Evolutionary conservation across 1,284 basidiomycete species (phyloP), one percentile per base, ranked within the genome.

Genomic region (Ustilago lituana): DNA sequence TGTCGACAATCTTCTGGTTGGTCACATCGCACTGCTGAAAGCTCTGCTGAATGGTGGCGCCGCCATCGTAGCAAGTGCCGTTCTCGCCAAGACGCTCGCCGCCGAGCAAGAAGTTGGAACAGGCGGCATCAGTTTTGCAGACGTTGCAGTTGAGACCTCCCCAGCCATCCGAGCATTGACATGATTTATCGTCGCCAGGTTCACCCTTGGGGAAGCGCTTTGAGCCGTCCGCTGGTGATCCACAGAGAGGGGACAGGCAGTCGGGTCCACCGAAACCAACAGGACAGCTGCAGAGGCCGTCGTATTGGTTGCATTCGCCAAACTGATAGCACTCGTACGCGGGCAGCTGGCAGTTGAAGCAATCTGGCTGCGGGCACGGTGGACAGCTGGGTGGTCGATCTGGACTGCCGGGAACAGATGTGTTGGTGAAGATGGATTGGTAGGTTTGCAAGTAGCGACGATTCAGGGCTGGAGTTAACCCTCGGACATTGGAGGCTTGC

Each of bases 21-120:
- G 94, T 98, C 24, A 98, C 94, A 80, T 97, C 89, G 84, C 95
- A 98, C 88, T 96, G 92, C 82, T 98, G 95, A 82, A 94, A 93
- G 77, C 94, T 94, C 81, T 88, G 89, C 83, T 92, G 90, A 14
- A 98, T 90, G 0, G 93, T 93, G 77, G 91, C 87, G 12, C 95
- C 95, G 39, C 91, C 92, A 55, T 87, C 90, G 86, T 96, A 95
- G 83, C 95, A 98, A 1, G 92, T 92, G 89, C 96, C 94, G 73
- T 93, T 91, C 37, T 83, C 81, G 23, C 84, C 82, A 4, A 77
- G 68, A 2, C 60, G 46, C 17, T 77, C 75, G 35, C 75, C 75
- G 3, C 70, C 73, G 11, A 77, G 49, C n/a, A 56, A 3, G 20
- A 75, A 59, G 44, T 68, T 61, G 47, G 60, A 46, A 29, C 75